Percentiles rank a stretch among this genome's conserved stretches.
phyloP scores from a whole-genome alignment of 2,329 filamentous ascomycete species.

The Onygenales sp. region DNA sequence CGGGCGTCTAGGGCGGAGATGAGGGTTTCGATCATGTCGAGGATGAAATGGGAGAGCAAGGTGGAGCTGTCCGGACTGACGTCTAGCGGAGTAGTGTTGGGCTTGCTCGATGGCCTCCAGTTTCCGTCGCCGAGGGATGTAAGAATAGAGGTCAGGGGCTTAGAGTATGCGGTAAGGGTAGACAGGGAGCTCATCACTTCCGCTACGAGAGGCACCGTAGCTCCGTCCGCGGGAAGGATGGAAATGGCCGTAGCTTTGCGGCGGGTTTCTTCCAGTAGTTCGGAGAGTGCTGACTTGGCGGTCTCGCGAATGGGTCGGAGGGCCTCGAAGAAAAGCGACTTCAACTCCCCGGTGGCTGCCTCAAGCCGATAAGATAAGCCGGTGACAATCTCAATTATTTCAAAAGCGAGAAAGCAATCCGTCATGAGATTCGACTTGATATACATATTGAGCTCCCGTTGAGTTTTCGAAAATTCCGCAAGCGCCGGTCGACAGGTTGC shows the following conservation, averaged over 20 bases:
- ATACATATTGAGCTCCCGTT: slow-evolving; percentile 81
- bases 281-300: slow-evolving; percentile 73
- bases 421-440: slow-evolving; percentile 78
- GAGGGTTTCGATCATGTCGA: slow-evolving; percentile 77
- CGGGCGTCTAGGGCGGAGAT: slow-evolving; percentile 67
- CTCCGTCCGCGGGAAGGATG: slow-evolving; percentile 66
- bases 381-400: slow-evolving; percentile 85
- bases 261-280: slow-evolving; percentile 75
- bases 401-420: slow-evolving; percentile 91
- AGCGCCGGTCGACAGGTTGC: slow-evolving; percentile 69
- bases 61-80: slow-evolving; percentile 79
- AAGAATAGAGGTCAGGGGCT: slow-evolving; percentile 80
- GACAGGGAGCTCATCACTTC: slow-evolving; percentile 82
- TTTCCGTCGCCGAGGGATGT: slow-evolving; percentile 87
- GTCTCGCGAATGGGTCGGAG: slow-evolving; percentile 87
- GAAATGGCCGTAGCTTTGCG: slow-evolving; percentile 57
- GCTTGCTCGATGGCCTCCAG: slow-evolving; percentile 58
- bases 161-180: slow-evolving; percentile 76
- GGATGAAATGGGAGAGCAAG: slow-evolving; percentile 81
- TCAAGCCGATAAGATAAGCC: slow-evolving; percentile 71
- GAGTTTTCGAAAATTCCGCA: slow-evolving; percentile 71
- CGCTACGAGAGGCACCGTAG: slow-evolving; percentile 64
- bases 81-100: slow-evolving; percentile 67
- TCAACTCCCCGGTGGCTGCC: slow-evolving; percentile 73
- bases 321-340: slow-evolving; percentile 70